Evolutionary conservation across 1,139 yeast species (phyloP), one percentile per base, ranked within the genome.

Genomic region (Yamadazyma dendronema): DNA sequence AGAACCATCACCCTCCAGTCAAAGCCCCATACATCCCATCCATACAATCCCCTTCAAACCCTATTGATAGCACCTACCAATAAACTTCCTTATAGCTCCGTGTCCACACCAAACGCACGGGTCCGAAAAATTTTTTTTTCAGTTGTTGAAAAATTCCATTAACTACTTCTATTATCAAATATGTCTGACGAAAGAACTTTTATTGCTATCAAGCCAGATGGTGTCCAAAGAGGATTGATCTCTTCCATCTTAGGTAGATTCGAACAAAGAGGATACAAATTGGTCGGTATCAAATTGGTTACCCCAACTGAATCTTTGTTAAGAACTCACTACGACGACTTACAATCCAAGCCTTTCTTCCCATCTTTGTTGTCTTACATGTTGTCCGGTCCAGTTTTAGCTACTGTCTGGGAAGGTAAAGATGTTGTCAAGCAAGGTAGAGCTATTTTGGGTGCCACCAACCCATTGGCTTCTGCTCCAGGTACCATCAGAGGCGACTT

Each of bases 341-440:
- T 92, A 71, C 92, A 85, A 69, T 72, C 79, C 62, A 92, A 92
- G 81, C 96, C 97, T 61, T 92, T 92, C 79, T 92, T 90, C 94
- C 96, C 97, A 66, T 80, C 88, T 51, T 79, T 92, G 72, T 79
- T 88, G 65, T 77, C 89, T 56, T 90, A 90, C 89, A 92, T 94
- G 99, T 78, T 79, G 67, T 88, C 97, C 50, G 98, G 99, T 58
- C 99, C 99, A 66, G 87, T 94, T 57, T 81, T 92, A 61, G 98
- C 98, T 58, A 94, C 96, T 66, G 97, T 90, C 59, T 94, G 98
- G 98, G 97, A 94, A 75, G 99, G 99, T 74, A 92, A 90, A 80
- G 97, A 92, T 65, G 98, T 83, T 67, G 98, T 94, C 71, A 89
- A 89, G 79, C 95, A 87, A 72, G 98, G 98, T 68, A 87, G 99